phyloP scores from a whole-genome alignment of 1,284 basidiomycete species.

The Ceratobasidium sp. region DNA sequence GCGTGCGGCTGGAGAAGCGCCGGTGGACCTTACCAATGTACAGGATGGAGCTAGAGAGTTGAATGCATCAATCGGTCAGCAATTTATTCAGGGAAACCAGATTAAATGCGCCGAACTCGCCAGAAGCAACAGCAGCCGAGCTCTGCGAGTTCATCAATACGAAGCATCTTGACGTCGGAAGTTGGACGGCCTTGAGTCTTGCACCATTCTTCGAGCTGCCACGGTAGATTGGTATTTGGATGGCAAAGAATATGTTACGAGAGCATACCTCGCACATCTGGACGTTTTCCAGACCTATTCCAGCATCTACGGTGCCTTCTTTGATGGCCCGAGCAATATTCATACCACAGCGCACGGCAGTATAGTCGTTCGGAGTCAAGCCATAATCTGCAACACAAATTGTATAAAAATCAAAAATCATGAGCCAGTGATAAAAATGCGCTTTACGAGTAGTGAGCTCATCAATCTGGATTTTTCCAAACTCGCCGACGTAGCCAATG shows the following conservation, averaged over 20 bases:
- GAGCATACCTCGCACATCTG: constrained; percentile 44
- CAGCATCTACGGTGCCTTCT: constrained; percentile 55
- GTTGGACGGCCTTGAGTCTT: constrained; percentile 52
- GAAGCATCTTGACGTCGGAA: constrained; percentile 55
- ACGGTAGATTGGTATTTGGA: not conserved
- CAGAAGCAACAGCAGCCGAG: constrained; percentile 34
- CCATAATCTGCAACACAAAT: constrained; percentile 46
- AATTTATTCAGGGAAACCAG: not conserved
- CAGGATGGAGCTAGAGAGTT: constrained; percentile 15
- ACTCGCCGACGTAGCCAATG: constrained; percentile 58
- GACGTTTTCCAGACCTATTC: constrained; percentile 55
- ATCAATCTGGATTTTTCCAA: constrained; percentile 57
- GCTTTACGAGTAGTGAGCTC: constrained; percentile 48
- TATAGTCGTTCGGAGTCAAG: constrained; percentile 54
- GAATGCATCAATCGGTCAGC: not conserved
- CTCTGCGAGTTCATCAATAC: constrained; percentile 53
- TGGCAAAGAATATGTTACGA: not conserved
- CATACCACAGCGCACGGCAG: constrained; percentile 56
- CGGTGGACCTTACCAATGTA: constrained; percentile 28
- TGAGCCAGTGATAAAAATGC: not conserved
- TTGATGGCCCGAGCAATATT: constrained; percentile 55
- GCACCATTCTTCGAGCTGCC: constrained; percentile 55
- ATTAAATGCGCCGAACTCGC: constrained; percentile 16
- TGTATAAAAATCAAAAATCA: not conserved
- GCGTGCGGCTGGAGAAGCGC: not conserved